phyloP scores from a whole-genome alignment of 208 protist genomes.

The Paratrypanosoma confusum region DNA sequence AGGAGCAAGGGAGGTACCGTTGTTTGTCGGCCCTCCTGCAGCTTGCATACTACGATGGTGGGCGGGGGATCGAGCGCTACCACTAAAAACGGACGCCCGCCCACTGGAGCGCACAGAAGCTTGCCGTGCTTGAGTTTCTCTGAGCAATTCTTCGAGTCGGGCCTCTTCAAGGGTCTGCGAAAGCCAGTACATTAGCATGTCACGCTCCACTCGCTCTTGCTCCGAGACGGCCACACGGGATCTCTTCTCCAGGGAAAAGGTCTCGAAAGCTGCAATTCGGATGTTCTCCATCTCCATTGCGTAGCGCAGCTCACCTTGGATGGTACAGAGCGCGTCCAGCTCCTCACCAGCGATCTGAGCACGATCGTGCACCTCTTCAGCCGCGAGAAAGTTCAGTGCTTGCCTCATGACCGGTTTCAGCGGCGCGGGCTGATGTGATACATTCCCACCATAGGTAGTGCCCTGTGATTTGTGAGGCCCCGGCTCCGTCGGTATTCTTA shows the following conservation, averaged over 20 bases:
- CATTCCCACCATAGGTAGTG: neutral
- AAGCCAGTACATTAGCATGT: constrained; percentile 24
- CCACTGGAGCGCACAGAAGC: too few relatives aligned
- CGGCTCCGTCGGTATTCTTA: neutral
- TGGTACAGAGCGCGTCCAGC: constrained; percentile 13
- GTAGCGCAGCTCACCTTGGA: constrained; percentile 19
- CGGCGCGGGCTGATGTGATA: neutral
- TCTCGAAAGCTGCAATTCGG: constrained; percentile 30
- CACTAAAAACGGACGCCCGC: too few relatives aligned
- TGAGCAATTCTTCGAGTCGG: constrained; percentile 11
- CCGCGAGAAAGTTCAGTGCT: constrained; percentile 25
- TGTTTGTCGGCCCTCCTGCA: too few relatives aligned
- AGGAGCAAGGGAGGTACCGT: too few relatives aligned
- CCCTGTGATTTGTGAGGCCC: neutral
- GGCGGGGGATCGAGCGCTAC: too few relatives aligned
- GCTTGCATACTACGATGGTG: too few relatives aligned
- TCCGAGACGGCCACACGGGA: constrained; percentile 21
- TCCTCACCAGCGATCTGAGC: constrained; percentile 21
- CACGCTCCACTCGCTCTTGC: constrained; percentile 35
- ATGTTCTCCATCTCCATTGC: constrained; percentile 23
- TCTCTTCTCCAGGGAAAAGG: constrained; percentile 29
- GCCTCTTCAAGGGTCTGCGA: constrained; percentile 29
- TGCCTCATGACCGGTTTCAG: constrained; percentile 29
- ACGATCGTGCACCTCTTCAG: constrained; percentile 34
- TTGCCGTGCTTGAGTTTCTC: constrained; percentile 5